phyloP scores from a whole-genome alignment of 1,284 basidiomycete genomes.

The Sanghuangporus baumii region DNA sequence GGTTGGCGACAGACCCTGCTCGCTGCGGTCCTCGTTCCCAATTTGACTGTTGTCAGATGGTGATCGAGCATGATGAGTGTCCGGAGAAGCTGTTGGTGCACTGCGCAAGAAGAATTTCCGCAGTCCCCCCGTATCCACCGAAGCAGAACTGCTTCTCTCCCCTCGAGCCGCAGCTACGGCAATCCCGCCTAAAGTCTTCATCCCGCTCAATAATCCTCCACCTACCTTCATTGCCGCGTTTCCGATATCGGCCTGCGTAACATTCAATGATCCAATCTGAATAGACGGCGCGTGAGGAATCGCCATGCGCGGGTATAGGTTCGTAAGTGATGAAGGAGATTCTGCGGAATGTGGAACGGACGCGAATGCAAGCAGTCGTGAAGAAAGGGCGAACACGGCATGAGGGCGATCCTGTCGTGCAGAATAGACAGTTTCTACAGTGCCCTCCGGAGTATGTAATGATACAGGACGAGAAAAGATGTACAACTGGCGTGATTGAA shows the following conservation, averaged over 20 bases:
- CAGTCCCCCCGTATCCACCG: conserved; percentile 21
- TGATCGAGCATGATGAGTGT: conserved; percentile 12
- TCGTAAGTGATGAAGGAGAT: conserved; percentile 18
- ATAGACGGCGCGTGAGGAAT: conserved; percentile 21
- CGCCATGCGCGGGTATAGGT: conserved; percentile 23
- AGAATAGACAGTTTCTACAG: conserved; percentile 11
- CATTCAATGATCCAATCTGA: conserved; percentile 21
- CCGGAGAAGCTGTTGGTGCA: conserved; percentile 43
- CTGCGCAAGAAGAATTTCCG: conserved; percentile 54
- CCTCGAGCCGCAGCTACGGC: conserved; percentile 47
- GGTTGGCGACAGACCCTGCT: conserved; percentile 26
- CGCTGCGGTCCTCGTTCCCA: background rate
- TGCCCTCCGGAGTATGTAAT: conserved; percentile 11
- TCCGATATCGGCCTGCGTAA: conserved; percentile 43
- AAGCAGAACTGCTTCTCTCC: conserved; percentile 7
- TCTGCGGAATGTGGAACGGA: conserved; percentile 33
- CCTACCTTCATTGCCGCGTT: conserved; percentile 53
- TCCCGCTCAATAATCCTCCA: conserved; percentile 54
- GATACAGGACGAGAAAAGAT: conserved; percentile 17
- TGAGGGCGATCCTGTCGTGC: conserved; percentile 25
- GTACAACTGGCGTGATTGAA: conserved; percentile 25
- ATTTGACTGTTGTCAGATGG: background rate
- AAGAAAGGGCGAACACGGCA: conserved; percentile 55
- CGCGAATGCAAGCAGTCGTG: conserved; percentile 59
- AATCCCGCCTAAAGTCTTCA: conserved; percentile 59